Base-by-base conservation (phyloP, 352 stramenopile species). In the Phytopythium montanum region DNA sequence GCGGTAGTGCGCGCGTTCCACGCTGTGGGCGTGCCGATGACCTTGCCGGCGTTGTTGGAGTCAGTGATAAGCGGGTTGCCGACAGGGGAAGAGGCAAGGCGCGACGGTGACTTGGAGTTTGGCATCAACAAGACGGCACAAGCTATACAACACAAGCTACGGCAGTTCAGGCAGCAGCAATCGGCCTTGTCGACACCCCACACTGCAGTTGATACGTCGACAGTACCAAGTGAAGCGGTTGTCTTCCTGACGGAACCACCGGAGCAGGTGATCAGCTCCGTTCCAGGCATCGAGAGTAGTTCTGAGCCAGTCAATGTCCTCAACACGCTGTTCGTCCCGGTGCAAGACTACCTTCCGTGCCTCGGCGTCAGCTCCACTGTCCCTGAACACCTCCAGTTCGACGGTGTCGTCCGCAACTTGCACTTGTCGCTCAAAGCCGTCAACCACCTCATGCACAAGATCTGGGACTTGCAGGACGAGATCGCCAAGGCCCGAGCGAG, bases 391-490 rank as follows among this genome's bases (percentile, higher is more conserved):
- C 70, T 92, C 21, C 79, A 77, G 28, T 72, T 75, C 36, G 75
- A 86, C 6, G 80, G 80, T 1, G 64, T 86, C n/a, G 70, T 92
- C 48, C 76, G 82, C 3, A 80, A 90, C 42, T 54, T 85, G 19
- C 78, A 70, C 42, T 83, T 76, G 25, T 64, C 79, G 9, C 73
- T 70, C 0, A 54, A 54, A 14, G 72, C 75, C 7, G 62, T 86
- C 7, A 74, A 92, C 55, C 56, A 75, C 26, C 46, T 88, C 12
- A 66, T 90, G n/a, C 44, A 46, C 14, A 74, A 81, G 28, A 52
- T 92, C 0, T 92, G 82, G 82, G 65, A 81, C 26, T 69, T 87
- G 38, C 72, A 88, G 13, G 76, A 89, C 19, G 77, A 88, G 3
- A 59, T 85, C 18, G 60, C 84, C 3, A 69, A 79, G 41, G 57